phyloP scores from a whole-genome alignment of 768 basidiomycete species.

The Mrakia frigida region DNA sequence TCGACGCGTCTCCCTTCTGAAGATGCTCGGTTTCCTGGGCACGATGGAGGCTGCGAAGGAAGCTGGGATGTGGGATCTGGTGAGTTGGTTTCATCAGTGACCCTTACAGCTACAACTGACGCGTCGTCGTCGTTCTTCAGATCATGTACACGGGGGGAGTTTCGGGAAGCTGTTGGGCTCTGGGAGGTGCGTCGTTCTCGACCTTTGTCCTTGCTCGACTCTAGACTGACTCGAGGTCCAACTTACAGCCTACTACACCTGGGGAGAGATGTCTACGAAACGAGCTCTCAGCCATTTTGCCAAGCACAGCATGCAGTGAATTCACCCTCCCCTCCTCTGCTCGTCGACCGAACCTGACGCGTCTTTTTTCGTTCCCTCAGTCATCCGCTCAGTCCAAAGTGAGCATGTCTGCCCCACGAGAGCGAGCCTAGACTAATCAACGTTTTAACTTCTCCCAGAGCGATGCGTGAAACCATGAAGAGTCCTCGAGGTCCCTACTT shows the following conservation, averaged over 20 bases:
- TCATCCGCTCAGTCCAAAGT: constrained; percentile 24
- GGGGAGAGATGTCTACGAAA: constrained; percentile 30
- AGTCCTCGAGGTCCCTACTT: constrained; percentile 27
- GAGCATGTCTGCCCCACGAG: no score
- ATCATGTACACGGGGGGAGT: constrained; percentile 33
- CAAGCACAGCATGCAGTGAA: constrained; percentile 28
- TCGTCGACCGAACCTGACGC: background rate
- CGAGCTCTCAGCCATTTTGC: constrained; percentile 31
- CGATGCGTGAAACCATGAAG: constrained; percentile 31
- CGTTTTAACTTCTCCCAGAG: background rate
- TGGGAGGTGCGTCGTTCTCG: constrained; percentile 27
- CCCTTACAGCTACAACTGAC: no score
- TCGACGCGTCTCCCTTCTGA: background rate
- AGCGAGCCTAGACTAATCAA: no score
- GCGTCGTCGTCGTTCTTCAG: no score
- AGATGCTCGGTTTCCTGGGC: constrained; percentile 24
- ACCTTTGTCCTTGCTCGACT: background rate
- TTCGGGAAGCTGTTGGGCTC: constrained; percentile 31
- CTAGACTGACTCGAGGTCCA: background rate
- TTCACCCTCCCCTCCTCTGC: background rate
- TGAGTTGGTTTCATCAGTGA: no score
- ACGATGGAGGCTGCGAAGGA: constrained; percentile 33
- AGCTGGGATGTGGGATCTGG: constrained; percentile 33
- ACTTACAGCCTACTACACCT: constrained; percentile 32
- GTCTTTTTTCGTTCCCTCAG: background rate